Percentiles rank a stretch among this genome's conserved stretches.
These are phyloP conservation scores for Ganoderma meredithae DNA, from an alignment of 1,284 basidiomycete species.

Conservation along the genomic window DNA sequence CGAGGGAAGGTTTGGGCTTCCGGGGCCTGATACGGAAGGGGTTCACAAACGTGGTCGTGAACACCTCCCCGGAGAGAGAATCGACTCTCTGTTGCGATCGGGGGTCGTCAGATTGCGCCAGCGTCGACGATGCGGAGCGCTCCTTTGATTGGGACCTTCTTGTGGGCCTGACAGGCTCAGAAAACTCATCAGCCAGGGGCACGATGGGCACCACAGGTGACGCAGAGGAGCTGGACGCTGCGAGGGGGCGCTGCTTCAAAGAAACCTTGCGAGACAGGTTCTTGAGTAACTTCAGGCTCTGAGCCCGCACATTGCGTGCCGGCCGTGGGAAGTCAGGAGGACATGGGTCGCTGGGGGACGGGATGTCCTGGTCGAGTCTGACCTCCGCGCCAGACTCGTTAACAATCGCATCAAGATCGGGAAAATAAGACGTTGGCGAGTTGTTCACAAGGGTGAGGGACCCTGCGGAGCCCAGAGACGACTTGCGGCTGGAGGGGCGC, in stretches of 20 bases:
- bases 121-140: background rate
- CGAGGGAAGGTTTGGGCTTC: conserved; percentile 25
- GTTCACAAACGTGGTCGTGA: conserved; percentile 34
- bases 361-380: background rate
- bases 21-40: conserved; percentile 34
- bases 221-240: background rate
- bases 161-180: background rate
- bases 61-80: conserved; percentile 24
- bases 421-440: conserved; percentile 17
- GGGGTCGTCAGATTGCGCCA: conserved; percentile 13
- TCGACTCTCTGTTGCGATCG: conserved; percentile 14
- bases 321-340: conserved; percentile 17
- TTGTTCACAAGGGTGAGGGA: conserved; percentile 27
- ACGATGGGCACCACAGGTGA: background rate
- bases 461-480: conserved; percentile 21
- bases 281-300: conserved; percentile 25
- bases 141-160: background rate
- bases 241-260: conserved; percentile 13
- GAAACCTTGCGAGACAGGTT: conserved; percentile 22
- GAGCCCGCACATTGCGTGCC: conserved; percentile 15
- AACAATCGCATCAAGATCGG: conserved; percentile 8
- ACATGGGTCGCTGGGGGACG: background rate
- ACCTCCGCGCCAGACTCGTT: background rate
- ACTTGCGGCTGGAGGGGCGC: conserved; percentile 17
- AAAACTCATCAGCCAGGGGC: background rate